These are phyloP conservation scores for Pythium sukuiense DNA, from an alignment of 352 stramenopile species.

Conservation along the genomic window DNA sequence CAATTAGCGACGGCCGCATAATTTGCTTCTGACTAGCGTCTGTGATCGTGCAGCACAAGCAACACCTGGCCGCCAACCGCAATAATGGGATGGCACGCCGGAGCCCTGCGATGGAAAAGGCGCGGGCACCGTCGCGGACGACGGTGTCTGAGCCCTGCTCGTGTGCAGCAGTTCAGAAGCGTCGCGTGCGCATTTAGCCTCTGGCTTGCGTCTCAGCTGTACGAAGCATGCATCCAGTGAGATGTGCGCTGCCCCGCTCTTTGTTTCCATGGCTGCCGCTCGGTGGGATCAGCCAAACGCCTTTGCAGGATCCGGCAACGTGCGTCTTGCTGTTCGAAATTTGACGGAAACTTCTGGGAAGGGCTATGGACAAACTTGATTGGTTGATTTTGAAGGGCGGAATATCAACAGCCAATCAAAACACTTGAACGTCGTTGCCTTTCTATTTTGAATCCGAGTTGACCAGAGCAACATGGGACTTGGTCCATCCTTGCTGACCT, in stretches of 20 bases:
- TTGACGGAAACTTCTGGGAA: constrained; percentile 1
- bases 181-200: not conserved
- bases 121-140: not conserved
- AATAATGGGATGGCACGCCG: not conserved
- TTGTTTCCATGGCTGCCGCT: not conserved
- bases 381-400: no score
- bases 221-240: not conserved
- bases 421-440: not conserved
- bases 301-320: not conserved
- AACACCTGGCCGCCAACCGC: not conserved
- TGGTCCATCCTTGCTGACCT: constrained; percentile 1
- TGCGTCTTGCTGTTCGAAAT: not conserved
- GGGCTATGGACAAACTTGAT: not conserved
- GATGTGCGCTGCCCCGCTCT: not conserved
- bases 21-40: not conserved
- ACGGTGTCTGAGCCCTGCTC: not conserved
- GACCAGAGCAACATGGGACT: not conserved
- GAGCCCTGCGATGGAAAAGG: not conserved
- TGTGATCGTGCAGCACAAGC: not conserved
- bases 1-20: not conserved
- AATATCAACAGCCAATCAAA: constrained; percentile 4
- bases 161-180: constrained; percentile 2
- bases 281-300: not conserved
- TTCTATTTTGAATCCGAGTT: constrained; percentile 1
- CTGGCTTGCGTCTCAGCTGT: not conserved